These are phyloP conservation scores for Fusarium brachygibbosum DNA, from an alignment of 2,329 filamentous ascomycete species.

Conservation along the genomic window DNA sequence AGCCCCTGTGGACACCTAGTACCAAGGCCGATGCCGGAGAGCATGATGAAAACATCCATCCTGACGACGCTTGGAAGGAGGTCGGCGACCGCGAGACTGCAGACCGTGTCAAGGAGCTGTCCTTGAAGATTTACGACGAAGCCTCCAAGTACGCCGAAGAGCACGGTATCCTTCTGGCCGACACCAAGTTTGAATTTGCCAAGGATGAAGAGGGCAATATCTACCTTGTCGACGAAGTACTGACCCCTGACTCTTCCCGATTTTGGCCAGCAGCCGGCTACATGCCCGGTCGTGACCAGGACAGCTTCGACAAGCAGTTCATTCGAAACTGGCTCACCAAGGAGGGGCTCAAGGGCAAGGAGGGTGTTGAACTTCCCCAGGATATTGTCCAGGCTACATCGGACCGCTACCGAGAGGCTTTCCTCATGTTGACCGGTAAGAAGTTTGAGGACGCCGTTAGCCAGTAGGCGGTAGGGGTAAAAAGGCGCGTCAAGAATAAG, in stretches of 20 bases:
- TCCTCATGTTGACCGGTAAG: constrained; percentile 72
- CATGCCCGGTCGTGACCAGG: constrained; percentile 76
- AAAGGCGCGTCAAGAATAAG: constrained; percentile 3
- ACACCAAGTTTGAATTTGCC: constrained; percentile 49
- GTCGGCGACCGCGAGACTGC: constrained; percentile 50
- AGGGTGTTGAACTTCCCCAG: constrained; percentile 71
- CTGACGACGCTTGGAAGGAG: constrained; percentile 67
- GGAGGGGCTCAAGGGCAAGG: constrained; percentile 67
- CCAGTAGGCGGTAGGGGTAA: constrained; percentile 19
- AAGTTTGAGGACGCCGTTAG: constrained; percentile 54
- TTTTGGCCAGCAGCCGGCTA: constrained; percentile 82
- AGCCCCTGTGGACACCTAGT: constrained; percentile 80
- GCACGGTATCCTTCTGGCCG: constrained; percentile 43
- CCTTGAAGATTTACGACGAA: constrained; percentile 48
- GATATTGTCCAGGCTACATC: constrained; percentile 78
- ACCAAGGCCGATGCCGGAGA: constrained; percentile 86
- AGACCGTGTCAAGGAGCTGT: constrained; percentile 47
- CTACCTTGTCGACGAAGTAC: constrained; percentile 46
- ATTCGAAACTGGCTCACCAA: constrained; percentile 84
- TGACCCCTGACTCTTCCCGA: constrained; percentile 73
- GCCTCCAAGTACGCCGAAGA: constrained; percentile 45
- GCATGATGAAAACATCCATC: constrained; percentile 88
- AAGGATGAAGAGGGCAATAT: constrained; percentile 49
- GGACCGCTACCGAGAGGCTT: constrained; percentile 81
- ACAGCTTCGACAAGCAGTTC: constrained; percentile 89